Conservation (phyloP, 306 rosid species). For the Cyamopsis tetragonoloba region DNA sequence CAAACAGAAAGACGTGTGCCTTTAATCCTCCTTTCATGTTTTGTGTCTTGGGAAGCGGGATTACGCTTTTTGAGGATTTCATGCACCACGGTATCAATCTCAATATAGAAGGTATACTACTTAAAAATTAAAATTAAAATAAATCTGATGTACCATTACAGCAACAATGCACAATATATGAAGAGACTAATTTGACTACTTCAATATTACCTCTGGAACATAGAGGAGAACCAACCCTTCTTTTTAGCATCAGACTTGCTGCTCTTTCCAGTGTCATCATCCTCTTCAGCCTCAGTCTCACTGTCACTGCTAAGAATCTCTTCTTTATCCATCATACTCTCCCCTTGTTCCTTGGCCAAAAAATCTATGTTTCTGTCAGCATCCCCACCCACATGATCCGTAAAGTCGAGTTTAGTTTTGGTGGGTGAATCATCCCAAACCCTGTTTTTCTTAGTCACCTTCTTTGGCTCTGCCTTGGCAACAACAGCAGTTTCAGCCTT, state of each 20-base stretch:
- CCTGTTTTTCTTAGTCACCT: constrained; percentile 75
- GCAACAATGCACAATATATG: not conserved
- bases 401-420: constrained; percentile 74
- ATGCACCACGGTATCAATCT: not conserved
- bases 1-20: no score
- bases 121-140: no score
- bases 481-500: constrained; percentile 51
- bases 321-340: constrained; percentile 98
- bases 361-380: constrained; percentile 59
- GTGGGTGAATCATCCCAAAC: constrained; percentile 75
- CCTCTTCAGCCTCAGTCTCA: constrained; percentile 78
- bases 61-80: not conserved
- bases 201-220: constrained; percentile 81
- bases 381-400: constrained; percentile 51
- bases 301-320: constrained; percentile 89
- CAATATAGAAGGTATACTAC: not conserved
- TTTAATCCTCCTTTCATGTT: no score
- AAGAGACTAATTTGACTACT: not conserved
- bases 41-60: no score
- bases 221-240: constrained; percentile 97
- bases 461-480: constrained; percentile 70
- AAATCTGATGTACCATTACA: not conserved
- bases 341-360: constrained; percentile 84
- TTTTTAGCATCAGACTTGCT: constrained; percentile 75
- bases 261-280: constrained; percentile 53